These are phyloP conservation scores for Anthoceros angustus DNA, from an alignment of 225 moss, liverwort and hornwort species.

Conservation along the genomic window DNA sequence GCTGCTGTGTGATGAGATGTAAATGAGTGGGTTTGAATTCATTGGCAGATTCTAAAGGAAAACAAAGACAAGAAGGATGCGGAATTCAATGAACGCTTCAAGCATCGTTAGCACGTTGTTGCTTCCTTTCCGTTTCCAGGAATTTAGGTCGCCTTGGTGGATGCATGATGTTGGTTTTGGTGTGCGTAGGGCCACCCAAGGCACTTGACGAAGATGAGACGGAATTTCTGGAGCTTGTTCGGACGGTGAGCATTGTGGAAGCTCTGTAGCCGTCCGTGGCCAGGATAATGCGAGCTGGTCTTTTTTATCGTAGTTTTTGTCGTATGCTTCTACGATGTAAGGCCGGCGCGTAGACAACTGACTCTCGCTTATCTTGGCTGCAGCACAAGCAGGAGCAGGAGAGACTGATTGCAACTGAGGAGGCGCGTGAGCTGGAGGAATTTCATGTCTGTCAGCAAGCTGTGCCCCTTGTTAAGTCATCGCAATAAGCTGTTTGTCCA, in stretches of 20 bases:
- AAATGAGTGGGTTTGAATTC: background rate
- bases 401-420: slow-evolving; percentile 57
- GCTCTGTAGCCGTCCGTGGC: background rate
- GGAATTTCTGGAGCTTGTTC: slow-evolving; percentile 87
- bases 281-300: too few relatives aligned
- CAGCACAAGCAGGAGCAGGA: slow-evolving; percentile 87
- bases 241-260: slow-evolving; percentile 86
- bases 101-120: slow-evolving; percentile 45
- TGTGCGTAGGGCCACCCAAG: slow-evolving; percentile 64
- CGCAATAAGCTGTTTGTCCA: background rate
- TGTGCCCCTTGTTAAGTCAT: background rate
- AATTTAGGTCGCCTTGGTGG: background rate
- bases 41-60: slow-evolving; percentile 81
- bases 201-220: slow-evolving; percentile 95
- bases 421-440: slow-evolving; percentile 51
- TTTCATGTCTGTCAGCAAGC: slow-evolving; percentile 49
- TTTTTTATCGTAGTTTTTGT: too few relatives aligned
- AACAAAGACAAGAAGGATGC: slow-evolving; percentile 89
- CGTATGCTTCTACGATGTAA: too few relatives aligned
- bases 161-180: slow-evolving; percentile 1
- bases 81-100: slow-evolving; percentile 88
- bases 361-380: slow-evolving; percentile 1
- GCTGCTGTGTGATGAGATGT: background rate
- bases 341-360: too few relatives aligned
- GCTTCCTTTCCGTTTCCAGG: background rate